Evolutionary conservation across 2,329 filamentous ascomycete genomes (phyloP), one percentile per base, ranked within the genome.

Genomic region (Pseudofabraea citricarpa): DNA sequence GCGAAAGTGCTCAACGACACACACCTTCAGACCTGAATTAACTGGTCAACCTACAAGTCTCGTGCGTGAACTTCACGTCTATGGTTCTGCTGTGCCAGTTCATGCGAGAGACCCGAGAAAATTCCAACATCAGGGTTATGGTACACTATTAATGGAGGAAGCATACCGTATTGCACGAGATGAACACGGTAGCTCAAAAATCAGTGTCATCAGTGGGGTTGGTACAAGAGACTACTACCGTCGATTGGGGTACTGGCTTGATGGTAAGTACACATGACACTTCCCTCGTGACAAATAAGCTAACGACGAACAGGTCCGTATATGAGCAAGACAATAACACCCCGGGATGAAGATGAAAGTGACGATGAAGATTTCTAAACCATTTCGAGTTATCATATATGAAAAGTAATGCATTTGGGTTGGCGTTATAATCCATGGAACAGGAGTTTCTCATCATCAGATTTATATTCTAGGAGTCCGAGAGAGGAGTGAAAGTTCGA

Each of bases 121-220:
- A 67, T 97, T 97, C 67, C 93, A 98, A 70, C 93, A 98, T 68
- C 93, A 96, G 63, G 93, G 93, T 0, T 98, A 95, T 54, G 93
- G 93, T 37, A 98, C 93, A 2, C 65, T 98, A 48, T 62, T 98
- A 53, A 98, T 98, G 94, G 91, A 97, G 61, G 91, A 97, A 68
- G 94, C 93, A 0, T 93, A 97, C 69, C 77, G 90, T 40, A 98
- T 98, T 52, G 91, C 94, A 1, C 78, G 88, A 43, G 86, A 96
- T 52, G 93, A 98, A 68, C 93, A 98, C 60, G 87, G 90, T 5
- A 96, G 90, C 56, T 76, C 77, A 48, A 98, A 98, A 74, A 89
- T 98, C 44, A 93, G 88, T 60, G 90, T 98, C 53, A 98, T 98
- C 48, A 95, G 90, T n/a, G 93, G 93, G 22, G 90, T 98, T 6